Base-by-base conservation (phyloP, 164 flowering plant species). In the Dillenia turbinata region DNA sequence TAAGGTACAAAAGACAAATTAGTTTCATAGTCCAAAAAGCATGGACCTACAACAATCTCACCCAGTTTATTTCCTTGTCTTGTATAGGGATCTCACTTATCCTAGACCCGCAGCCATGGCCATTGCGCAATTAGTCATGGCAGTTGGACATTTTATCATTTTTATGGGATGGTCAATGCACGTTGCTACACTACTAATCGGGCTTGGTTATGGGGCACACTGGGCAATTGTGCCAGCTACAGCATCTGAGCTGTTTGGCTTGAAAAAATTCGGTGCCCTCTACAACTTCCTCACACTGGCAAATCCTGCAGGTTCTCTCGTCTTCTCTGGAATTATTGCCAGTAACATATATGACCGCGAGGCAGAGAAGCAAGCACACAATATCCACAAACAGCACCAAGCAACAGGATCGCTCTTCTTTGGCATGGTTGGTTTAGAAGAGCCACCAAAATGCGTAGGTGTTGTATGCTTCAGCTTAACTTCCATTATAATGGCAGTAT, bases 131-230 rank as follows among this genome's bases (percentile, higher is more conserved):
- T 63, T 63, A 43, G 24, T 92, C n/a, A 86, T 92, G 97, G 84
- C 89, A 3, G 10, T 92, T 52, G 99, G 99, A 2, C 97, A 88
- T 65, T 56, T 92, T 54, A 82, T 81, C 80, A 69, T 86, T 40
- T 96, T 87, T 8, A 80, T 88, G 85, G 99, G 89, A 10, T 87
- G 90, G 97, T 91, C 83, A 24, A 88, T 95, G 90, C 71, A 95
- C 67, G 57, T 89, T 52, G 96, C 88, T 43, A 92, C 99, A 46
- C 74, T 92, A 11, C 40, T 95, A 60, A 86, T 84, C 15, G 99
- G 99, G 17, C 96, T 95, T n/a, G 94, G 99, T 5, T 95, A 86
- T 63, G 99, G 99, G 10, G 97, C 97, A 8, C 99, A 92, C 64
- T 95, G 99, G 99, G 94, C 99, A 8, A 81, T 95, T 52, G 88